A percentile compares a stretch with the other conserved stretches of the same genome.
Conservation (phyloP, 2,329 filamentous ascomycete genomes). For the Basipetospora chlamydospora region DNA sequence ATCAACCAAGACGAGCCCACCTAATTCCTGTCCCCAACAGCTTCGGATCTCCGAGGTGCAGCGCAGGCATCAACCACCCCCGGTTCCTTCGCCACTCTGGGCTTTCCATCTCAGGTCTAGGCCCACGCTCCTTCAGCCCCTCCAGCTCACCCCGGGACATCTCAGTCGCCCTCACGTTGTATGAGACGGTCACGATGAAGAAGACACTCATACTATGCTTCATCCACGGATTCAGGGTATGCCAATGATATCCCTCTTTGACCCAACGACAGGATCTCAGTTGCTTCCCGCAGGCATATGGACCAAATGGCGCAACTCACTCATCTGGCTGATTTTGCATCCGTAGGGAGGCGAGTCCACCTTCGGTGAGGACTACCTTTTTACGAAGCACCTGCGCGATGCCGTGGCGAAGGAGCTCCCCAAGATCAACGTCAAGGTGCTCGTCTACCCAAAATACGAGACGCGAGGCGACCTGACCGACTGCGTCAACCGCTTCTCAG, state of each 20-base stretch:
- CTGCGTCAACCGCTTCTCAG: constrained; percentile 58
- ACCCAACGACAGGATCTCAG: not conserved
- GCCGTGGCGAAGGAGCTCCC: constrained; percentile 52
- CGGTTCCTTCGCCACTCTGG: no score
- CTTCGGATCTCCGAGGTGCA: no score
- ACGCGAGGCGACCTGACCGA: constrained; percentile 63
- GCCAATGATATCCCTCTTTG: no score
- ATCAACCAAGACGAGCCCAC: not conserved
- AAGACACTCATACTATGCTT: constrained; percentile 72
- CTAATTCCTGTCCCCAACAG: no score
- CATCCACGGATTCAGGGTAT: constrained; percentile 75
- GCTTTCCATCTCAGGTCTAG: not conserved
- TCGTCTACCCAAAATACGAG: constrained; percentile 71
- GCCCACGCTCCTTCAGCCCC: not conserved
- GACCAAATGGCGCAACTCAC: not conserved
- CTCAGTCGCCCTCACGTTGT: not conserved
- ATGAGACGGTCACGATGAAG: constrained; percentile 34
- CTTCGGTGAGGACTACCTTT: constrained; percentile 50
- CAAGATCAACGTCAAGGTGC: constrained; percentile 48
- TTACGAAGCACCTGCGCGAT: constrained; percentile 56
- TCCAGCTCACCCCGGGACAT: not conserved
- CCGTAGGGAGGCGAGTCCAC: constrained; percentile 59
- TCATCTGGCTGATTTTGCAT: not conserved
- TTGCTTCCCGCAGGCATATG: no score
- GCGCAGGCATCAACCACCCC: no score